Evolutionary conservation across 768 basidiomycete species (phyloP), one percentile per base, ranked within the genome.

Genomic region (Macrocybe gigantea): DNA sequence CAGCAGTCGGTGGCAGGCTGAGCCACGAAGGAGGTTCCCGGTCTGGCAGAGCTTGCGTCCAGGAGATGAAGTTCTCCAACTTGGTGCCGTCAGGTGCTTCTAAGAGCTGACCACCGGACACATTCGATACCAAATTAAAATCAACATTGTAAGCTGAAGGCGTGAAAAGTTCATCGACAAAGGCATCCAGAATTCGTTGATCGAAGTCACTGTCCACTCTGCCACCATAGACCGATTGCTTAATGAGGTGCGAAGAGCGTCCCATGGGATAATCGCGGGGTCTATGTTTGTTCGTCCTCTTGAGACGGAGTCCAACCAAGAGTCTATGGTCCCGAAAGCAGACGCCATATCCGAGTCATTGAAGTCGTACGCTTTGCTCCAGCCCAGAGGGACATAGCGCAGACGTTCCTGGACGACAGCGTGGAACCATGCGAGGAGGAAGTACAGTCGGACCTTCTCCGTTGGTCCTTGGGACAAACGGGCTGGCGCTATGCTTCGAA

Each of bases 351-450:
- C 96, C 5, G 95, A 96, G 63, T 98, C 94, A 66, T 99, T 99
- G 80, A 98, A 98, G 64, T 98, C 96, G 68, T 98, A 98, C 0
- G 77, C 76, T 68, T 96, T 92, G 63, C 88, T 94, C 93, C 95
- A 99, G 0, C 96, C 95, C 11, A 99, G 71, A 5, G 96, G 96
- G 7, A 85, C 89, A 64, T 97, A 99, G 37, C 95, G 89, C 9
- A 98, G 74, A 52, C 96, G 90, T 65, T 98, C 96, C 68, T 96
- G 94, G 1, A 98, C 85, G 13, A 98, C 82, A 9, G 96, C 94
- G 59, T 99, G 96, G 86, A 98, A 96, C 94, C 95, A 99, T 1
- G 96, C 91, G 31, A 98, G 79, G 33, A 97, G 74, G 85, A 97
- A 97, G 68, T 95, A 94, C 41, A 98, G 66, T 5, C 96, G 82